phyloP scores from a whole-genome alignment of 202 grass and related monocot species.

The Zoysia matrella region DNA sequence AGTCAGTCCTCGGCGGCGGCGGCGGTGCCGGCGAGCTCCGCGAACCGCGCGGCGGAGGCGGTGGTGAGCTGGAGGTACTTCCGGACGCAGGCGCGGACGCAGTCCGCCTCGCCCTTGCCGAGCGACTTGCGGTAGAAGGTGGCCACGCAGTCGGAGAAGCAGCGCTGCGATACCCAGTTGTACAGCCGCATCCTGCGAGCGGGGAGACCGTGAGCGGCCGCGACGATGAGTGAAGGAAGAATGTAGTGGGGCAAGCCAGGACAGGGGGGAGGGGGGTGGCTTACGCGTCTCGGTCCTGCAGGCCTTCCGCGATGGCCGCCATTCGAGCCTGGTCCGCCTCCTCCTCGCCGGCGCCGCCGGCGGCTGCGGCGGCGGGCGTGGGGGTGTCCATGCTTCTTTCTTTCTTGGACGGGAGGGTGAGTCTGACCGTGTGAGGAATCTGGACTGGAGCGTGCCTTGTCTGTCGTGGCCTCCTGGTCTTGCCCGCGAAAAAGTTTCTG shows the following conservation, averaged over 20 bases:
- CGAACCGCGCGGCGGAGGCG: constrained; percentile 48
- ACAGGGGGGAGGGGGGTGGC: not conserved
- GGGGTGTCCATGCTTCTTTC: constrained; percentile 19
- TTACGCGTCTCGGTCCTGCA: constrained; percentile 60
- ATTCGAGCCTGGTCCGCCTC: constrained; percentile 45
- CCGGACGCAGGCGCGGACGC: constrained; percentile 64
- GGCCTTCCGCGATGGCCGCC: constrained; percentile 40
- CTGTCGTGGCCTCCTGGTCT: no score
- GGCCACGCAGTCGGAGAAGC: constrained; percentile 75
- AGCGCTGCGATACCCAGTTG: constrained; percentile 55
- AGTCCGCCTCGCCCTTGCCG: constrained; percentile 62
- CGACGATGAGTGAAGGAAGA: not conserved
- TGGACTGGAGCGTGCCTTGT: no score
- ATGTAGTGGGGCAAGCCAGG: not conserved
- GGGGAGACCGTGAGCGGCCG: not conserved
- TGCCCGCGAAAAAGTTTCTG: no score
- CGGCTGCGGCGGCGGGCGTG: not conserved
- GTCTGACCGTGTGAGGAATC: no score
- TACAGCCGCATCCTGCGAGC: constrained; percentile 55
- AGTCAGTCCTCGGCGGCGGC: constrained; percentile 17
- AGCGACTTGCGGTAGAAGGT: constrained; percentile 66
- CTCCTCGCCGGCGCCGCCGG: not conserved
- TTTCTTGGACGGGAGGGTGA: constrained; percentile 41
- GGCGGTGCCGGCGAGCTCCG: constrained; percentile 30
- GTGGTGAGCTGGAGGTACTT: constrained; percentile 58